Percentiles rank a stretch among this genome's conserved stretches.
Evolutionary conservation across 129 eudicot genomes (phyloP).

Genomic region (Artemisia tridentata): DNA sequence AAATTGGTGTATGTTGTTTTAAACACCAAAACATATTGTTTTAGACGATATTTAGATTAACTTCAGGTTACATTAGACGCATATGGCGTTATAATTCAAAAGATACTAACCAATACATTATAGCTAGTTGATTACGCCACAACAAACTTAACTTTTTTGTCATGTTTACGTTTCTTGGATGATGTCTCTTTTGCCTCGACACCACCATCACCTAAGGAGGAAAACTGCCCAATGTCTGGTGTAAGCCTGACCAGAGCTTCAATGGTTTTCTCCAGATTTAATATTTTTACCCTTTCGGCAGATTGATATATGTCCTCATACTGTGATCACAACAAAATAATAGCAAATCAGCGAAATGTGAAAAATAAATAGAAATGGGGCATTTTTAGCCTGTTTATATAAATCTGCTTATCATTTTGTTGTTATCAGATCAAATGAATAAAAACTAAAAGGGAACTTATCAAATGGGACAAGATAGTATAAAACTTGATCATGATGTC

Average conservation of each 20-base stretch:
- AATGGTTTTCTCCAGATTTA: conserved; percentile 21
- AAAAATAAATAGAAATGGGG: background rate
- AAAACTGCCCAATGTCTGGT: background rate
- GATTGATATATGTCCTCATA: conserved; percentile 8
- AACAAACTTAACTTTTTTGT: background rate
- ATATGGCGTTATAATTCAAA: conserved; percentile 6
- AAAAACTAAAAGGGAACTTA: background rate
- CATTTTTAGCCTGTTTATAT: background rate
- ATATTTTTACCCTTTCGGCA: background rate
- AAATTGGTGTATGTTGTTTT: background rate
- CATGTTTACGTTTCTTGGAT: conserved; percentile 14
- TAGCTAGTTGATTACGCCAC: background rate
- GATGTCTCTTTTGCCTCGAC: background rate
- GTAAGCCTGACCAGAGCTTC: conserved; percentile 17
- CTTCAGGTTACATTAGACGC: conserved; percentile 4
- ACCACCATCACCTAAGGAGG: background rate
- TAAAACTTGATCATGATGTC: background rate
- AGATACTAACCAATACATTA: background rate
- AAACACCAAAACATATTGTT: background rate
- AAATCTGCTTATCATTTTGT: too few species aligned
- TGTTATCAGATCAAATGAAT: background rate
- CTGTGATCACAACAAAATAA: conserved; percentile 2
- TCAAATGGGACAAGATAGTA: background rate
- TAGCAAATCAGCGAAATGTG: background rate
- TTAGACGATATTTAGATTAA: background rate